These are phyloP conservation scores for Lasiosphaeria miniovina DNA, from an alignment of 495 filamentous ascomycete species.

Conservation along the genomic window DNA sequence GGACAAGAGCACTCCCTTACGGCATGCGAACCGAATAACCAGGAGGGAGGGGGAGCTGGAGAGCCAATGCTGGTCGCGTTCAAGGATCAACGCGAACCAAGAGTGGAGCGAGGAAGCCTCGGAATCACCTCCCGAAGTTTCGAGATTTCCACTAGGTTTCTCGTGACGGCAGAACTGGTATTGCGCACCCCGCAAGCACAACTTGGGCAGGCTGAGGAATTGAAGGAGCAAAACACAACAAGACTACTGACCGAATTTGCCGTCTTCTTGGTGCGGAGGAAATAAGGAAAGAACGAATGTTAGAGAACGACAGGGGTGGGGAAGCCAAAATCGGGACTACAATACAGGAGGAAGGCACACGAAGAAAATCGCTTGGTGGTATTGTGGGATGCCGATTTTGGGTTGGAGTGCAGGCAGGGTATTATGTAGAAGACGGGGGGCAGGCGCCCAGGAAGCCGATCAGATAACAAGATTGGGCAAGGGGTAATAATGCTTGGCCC, in stretches of 20 bases:
- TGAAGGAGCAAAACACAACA: background rate
- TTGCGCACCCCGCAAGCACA: constrained; percentile 4
- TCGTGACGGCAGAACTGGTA: constrained; percentile 11
- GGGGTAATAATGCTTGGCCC: constrained; percentile 22
- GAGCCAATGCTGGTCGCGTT: constrained; percentile 24
- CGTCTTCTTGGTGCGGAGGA: background rate
- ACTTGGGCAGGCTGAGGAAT: constrained; percentile 12
- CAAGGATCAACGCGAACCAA: constrained; percentile 26
- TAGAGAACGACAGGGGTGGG: background rate
- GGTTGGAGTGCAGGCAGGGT: constrained; percentile 12
- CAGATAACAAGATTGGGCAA: constrained; percentile 29
- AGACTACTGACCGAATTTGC: constrained; percentile 2
- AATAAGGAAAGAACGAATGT: background rate
- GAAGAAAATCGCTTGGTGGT: constrained; percentile 1
- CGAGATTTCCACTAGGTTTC: constrained; percentile 39
- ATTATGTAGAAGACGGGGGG: constrained; percentile 24
- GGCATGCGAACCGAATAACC: constrained; percentile 24
- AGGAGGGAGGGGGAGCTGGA: constrained; percentile 15
- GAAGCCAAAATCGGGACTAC: constrained; percentile 3
- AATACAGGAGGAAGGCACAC: background rate
- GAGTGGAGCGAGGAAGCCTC: constrained; percentile 42
- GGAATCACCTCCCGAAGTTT: constrained; percentile 45
- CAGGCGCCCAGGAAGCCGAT: constrained; percentile 25
- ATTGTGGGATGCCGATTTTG: constrained; percentile 3
- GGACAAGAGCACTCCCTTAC: constrained; percentile 39